Evolutionary conservation across 2,329 filamentous ascomycete genomes (phyloP).

Genomic region (Monosporascus sp.): DNA sequence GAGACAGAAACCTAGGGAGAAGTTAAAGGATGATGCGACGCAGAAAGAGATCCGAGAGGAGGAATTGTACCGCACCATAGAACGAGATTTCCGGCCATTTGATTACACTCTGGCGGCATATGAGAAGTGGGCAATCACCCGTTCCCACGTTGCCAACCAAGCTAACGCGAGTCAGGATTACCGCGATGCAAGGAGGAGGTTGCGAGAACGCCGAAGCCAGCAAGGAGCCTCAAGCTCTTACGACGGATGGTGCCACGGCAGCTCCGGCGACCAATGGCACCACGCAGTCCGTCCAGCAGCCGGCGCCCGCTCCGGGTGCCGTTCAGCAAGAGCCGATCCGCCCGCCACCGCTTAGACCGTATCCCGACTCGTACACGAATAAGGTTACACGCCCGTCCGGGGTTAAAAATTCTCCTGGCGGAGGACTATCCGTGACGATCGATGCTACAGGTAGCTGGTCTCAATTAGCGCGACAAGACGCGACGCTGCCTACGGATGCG

Average conservation of each 20-base stretch:
- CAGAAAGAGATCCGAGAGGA: slow-evolving; percentile 93
- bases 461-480: slow-evolving; percentile 78
- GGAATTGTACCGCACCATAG: slow-evolving; percentile 89
- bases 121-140: slow-evolving; percentile 52
- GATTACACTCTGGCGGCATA: slow-evolving; percentile 86
- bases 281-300: slow-evolving; percentile 10
- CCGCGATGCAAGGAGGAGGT: slow-evolving; percentile 23
- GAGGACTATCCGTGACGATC: slow-evolving; percentile 85
- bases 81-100: slow-evolving; percentile 88
- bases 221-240: slow-evolving; percentile 40
- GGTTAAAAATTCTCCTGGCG: slow-evolving; percentile 68
- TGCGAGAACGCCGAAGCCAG: slow-evolving; percentile 13
- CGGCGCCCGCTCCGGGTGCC: slow-evolving; percentile 4
- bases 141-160: not conserved
- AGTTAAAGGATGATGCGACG: slow-evolving; percentile 88
- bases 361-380: slow-evolving; percentile 41
- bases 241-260: slow-evolving; percentile 44
- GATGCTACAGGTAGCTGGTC: slow-evolving; percentile 89
- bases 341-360: slow-evolving; percentile 33
- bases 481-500: slow-evolving; percentile 65
- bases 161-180: slow-evolving; percentile 28
- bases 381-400: slow-evolving; percentile 49
- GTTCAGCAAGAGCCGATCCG: slow-evolving; percentile 2
- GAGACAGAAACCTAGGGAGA: slow-evolving; percentile 87
- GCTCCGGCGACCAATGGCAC: slow-evolving; percentile 27